phyloP scores from a whole-genome alignment of 2,329 filamentous ascomycete species.

The Didymella segeticola region DNA sequence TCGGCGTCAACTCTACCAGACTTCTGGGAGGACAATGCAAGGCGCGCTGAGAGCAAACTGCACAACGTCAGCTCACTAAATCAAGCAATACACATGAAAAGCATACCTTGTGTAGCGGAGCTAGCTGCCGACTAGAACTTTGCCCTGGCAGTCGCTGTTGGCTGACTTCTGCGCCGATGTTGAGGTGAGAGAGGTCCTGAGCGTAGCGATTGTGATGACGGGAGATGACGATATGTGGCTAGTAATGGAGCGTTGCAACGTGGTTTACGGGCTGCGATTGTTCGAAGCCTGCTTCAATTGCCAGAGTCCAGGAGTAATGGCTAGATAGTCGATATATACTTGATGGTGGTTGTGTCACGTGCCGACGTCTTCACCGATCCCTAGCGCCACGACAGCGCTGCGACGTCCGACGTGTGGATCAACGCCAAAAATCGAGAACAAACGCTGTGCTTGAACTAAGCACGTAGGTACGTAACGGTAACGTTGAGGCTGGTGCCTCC shows the following conservation, averaged over 20 bases:
- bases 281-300: neutral
- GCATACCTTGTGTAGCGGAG: neutral
- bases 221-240: too few species aligned
- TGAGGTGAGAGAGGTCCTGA: constrained; percentile 9
- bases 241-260: neutral
- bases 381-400: too few species aligned
- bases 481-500: too few species aligned
- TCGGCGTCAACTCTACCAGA: constrained; percentile 1
- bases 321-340: neutral
- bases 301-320: neutral
- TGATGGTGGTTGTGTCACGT: constrained; percentile 1
- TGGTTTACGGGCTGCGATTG: neutral
- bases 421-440: too few species aligned
- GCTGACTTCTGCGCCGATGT: neutral
- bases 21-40: neutral
- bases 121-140: neutral
- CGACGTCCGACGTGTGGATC: too few species aligned
- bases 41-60: neutral
- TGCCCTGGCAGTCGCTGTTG: neutral
- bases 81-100: too few species aligned
- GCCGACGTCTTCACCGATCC: constrained; percentile 1
- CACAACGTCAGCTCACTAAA: neutral
- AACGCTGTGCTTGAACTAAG: too few species aligned
- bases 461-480: too few species aligned
- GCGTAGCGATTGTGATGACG: neutral